phyloP scores from a whole-genome alignment of 306 rosid species.

The Chamaecrista fasciculata region DNA sequence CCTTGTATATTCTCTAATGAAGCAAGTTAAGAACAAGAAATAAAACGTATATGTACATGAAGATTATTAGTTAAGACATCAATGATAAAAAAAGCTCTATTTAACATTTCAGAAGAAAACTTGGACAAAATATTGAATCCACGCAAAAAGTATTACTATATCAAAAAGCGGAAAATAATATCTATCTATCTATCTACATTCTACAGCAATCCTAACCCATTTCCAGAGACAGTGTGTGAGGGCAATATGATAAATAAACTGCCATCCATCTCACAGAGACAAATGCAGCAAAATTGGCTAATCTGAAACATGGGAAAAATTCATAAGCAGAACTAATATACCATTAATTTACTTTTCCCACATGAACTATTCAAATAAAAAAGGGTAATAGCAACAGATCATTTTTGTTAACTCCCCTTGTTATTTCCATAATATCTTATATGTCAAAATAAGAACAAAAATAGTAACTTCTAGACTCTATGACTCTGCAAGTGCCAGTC shows the following conservation, averaged over 20 bases:
- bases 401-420: background rate
- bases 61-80: background rate
- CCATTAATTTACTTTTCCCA: background rate
- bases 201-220: background rate
- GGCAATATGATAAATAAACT: background rate
- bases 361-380: constrained; percentile 11
- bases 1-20: constrained; percentile 24
- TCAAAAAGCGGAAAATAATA: background rate
- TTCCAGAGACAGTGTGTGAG: background rate
- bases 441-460: background rate
- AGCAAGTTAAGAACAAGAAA: constrained; percentile 28
- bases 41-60: background rate
- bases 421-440: background rate
- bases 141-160: background rate
- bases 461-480: background rate
- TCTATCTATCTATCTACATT: background rate
- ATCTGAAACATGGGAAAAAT: background rate
- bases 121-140: background rate
- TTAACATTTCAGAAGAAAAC: background rate
- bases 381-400: background rate
- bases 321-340: background rate
- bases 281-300: background rate
- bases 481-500: background rate
- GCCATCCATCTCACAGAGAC: background rate
- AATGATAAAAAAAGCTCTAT: background rate